Conservation (phyloP, 176 grass and related monocot species). For the Bonia amplexicaulis region DNA sequence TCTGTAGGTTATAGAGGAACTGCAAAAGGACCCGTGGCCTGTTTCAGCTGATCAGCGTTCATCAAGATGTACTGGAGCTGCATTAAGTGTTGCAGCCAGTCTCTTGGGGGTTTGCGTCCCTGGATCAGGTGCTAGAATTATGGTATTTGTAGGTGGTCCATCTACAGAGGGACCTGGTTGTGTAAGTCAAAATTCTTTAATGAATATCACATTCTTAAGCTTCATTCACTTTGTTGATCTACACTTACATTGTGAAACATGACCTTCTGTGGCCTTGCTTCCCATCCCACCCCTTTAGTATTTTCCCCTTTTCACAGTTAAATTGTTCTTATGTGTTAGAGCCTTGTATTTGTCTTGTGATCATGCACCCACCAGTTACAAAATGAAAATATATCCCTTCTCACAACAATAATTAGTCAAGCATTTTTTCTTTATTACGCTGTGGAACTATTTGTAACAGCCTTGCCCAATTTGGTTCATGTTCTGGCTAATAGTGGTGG, state of each 20-base stretch:
- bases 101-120: constrained; percentile 83
- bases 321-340: background rate
- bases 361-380: background rate
- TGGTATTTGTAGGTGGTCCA: constrained; percentile 89
- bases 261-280: background rate
- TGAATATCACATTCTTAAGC: background rate
- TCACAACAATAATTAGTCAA: background rate
- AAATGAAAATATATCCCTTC: background rate
- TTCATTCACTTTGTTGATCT: background rate
- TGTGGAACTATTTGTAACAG: background rate
- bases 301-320: background rate
- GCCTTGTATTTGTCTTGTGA: background rate
- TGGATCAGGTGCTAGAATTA: constrained; percentile 93
- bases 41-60: constrained; percentile 68
- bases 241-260: background rate
- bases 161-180: constrained; percentile 69
- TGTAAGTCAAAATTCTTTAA: constrained; percentile 52
- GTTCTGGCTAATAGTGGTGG: background rate
- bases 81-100: constrained; percentile 73
- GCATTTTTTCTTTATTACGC: background rate
- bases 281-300: background rate
- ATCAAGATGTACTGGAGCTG: constrained; percentile 77
- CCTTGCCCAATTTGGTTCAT: background rate
- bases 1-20: constrained; percentile 80
- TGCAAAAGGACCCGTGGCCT: constrained; percentile 88